phyloP scores from a whole-genome alignment of 164 flowering plant species.

The Magnolia officinalis region DNA sequence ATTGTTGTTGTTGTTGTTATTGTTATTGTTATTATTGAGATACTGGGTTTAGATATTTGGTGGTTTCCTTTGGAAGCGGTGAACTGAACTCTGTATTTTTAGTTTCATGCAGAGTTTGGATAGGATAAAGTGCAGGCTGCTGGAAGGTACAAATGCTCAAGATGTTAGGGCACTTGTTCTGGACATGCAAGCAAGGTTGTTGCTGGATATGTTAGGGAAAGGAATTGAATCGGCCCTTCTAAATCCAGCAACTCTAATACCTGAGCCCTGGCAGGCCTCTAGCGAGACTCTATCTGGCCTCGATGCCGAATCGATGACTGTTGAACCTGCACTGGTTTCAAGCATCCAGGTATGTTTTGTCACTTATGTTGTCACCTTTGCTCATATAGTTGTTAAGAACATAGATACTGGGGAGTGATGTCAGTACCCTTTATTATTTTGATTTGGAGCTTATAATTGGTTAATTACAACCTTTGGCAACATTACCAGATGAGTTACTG shows the following conservation, averaged over 20 bases:
- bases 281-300: conserved; percentile 67
- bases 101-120: conserved; percentile 68
- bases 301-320: conserved; percentile 87
- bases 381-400: background rate
- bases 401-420: too few relatives aligned
- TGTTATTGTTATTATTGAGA: too few relatives aligned
- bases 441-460: too few relatives aligned
- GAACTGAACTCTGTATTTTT: background rate
- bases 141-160: conserved; percentile 97
- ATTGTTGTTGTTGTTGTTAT: too few relatives aligned
- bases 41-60: too few relatives aligned
- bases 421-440: too few relatives aligned
- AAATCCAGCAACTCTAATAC: conserved; percentile 79
- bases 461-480: too few relatives aligned
- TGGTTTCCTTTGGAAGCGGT: background rate
- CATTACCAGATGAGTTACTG: too few relatives aligned
- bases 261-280: conserved; percentile 94
- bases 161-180: conserved; percentile 98
- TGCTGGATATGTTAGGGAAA: conserved; percentile 97
- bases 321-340: conserved; percentile 77
- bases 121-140: conserved; percentile 90
- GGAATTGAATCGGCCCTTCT: conserved; percentile 96
- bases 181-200: conserved; percentile 97
- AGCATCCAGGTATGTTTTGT: conserved; percentile 73
- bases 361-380: background rate